phyloP scores from a whole-genome alignment of 78 protist species.

The Polysphondylium violaceum region DNA sequence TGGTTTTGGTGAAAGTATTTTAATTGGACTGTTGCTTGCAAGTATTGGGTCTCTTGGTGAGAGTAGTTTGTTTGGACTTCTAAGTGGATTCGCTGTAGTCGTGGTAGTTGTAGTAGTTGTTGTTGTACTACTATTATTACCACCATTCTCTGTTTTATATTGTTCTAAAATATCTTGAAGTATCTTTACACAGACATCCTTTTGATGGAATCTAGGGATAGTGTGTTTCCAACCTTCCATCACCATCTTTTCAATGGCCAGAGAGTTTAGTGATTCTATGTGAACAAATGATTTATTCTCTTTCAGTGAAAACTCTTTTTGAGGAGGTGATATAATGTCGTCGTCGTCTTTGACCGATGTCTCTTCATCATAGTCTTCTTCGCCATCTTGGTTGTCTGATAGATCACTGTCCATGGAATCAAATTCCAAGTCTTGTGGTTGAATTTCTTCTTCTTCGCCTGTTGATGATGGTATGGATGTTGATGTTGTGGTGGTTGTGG shows the following conservation, averaged over 20 bases:
- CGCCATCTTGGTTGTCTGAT: conserved; percentile 15
- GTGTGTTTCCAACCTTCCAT: conserved; percentile 35
- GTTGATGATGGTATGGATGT: not conserved
- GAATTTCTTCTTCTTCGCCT: not conserved
- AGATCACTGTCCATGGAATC: conserved; percentile 6
- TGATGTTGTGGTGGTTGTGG: not conserved
- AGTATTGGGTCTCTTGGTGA: too few relatives aligned
- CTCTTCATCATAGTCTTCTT: conserved; percentile 4
- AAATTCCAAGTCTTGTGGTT: conserved; percentile 10
- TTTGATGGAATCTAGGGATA: conserved; percentile 63
- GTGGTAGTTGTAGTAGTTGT: not conserved
- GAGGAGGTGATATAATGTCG: conserved; percentile 16
- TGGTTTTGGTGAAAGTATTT: not conserved
- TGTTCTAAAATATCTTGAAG: conserved; percentile 16
- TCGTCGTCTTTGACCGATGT: conserved; percentile 1
- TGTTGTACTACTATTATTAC: not conserved
- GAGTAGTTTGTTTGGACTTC: too few relatives aligned
- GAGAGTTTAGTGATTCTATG: conserved; percentile 11
- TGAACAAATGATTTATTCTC: conserved; percentile 6
- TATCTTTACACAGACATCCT: conserved; percentile 13
- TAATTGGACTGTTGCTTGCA: too few relatives aligned
- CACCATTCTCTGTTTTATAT: conserved; percentile 46
- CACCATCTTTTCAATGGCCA: conserved; percentile 10
- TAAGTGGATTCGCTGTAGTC: too few relatives aligned
- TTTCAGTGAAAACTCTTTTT: not conserved